phyloP scores from a whole-genome alignment of 305 asterid genomes.

The Rubia tinctorum region DNA sequence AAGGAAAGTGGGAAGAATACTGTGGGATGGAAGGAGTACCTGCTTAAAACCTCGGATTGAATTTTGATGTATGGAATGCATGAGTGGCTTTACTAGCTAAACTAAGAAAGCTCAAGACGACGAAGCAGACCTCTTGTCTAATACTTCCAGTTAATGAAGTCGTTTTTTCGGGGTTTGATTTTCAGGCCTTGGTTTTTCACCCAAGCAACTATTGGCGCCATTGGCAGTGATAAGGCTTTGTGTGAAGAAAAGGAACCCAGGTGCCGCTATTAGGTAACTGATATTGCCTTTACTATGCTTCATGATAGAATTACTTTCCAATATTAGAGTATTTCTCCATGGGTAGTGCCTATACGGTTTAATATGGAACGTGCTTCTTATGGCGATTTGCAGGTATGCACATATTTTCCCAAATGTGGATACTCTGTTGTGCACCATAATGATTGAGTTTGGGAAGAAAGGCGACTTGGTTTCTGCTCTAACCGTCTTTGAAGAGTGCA shows the following conservation, averaged over 20 bases:
- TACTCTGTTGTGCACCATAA: conserved; percentile 55
- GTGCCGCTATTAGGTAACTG: conserved; percentile 65
- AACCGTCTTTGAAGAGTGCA: conserved; percentile 69
- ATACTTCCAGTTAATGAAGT: background rate
- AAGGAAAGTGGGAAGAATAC: no score
- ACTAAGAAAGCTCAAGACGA: background rate
- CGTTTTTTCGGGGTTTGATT: conserved; percentile 19
- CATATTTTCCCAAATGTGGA: conserved; percentile 49
- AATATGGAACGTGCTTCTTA: background rate
- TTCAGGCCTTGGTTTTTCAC: conserved; percentile 60
- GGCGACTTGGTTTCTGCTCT: conserved; percentile 72
- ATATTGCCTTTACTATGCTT: background rate
- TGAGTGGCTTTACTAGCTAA: background rate
- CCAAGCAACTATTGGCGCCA: conserved; percentile 54
- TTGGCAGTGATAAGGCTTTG: conserved; percentile 61
- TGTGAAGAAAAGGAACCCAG: conserved; percentile 55
- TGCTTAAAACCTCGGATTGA: background rate
- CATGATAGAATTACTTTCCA: background rate
- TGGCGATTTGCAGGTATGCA: conserved; percentile 61
- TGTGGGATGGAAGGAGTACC: no score
- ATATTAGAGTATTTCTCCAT: background rate
- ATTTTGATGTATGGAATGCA: background rate
- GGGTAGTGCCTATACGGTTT: background rate
- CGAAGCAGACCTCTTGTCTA: background rate
- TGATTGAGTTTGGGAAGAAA: conserved; percentile 83